Evolutionary conservation across 2,329 filamentous ascomycete species (phyloP), one percentile per base, ranked within the genome.

Genomic region (Stemphylium lycopersici): DNA sequence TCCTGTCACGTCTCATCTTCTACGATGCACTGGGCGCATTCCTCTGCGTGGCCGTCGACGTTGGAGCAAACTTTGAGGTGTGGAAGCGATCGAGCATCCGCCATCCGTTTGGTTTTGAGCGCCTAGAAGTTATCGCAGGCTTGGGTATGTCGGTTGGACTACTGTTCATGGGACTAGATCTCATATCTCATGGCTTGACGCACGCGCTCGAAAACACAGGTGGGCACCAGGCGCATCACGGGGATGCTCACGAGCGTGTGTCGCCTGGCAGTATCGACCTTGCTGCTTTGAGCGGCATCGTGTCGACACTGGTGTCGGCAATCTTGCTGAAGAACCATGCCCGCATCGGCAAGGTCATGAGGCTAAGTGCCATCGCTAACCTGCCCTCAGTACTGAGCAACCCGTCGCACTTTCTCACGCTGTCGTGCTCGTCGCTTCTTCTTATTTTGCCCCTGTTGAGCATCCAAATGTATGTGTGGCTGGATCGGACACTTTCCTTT

Each of bases 71-170:
- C 74, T 99, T 99, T 68, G 95, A 99, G 73, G 93, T 98, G 36
- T 99, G 95, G 95, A 91, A 91, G 61, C 86, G 93, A 41, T 93
- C 90, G 65, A 96, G 89, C 63, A 90, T 99, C 65, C 88, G 93
- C 20, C 92, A 99, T 76, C 95, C 95, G 0, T 99, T 99, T 71
- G 93, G 85, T 3, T 84, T 99, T 20, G 91, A 97, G 77, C 86
- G 95, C 48, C 90, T 90, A 54, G 95, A 99, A 76, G 93, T 99
- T 4, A 84, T 99, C 13, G 92, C 93, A 32, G 95, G 95, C 15
- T 96, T 99, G 62, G 95, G 93, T 56, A 91, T 98, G 87, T 96
- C 92, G 46, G 90, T 99, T 34, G 91, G 97, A 58, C 84, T 99
- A 11, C 85, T 96, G n/a, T 99, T 99, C 77, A 96, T 96, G 81